Conservation (phyloP, 2,329 filamentous ascomycete species). For the Chaetoscypha palmicola region DNA sequence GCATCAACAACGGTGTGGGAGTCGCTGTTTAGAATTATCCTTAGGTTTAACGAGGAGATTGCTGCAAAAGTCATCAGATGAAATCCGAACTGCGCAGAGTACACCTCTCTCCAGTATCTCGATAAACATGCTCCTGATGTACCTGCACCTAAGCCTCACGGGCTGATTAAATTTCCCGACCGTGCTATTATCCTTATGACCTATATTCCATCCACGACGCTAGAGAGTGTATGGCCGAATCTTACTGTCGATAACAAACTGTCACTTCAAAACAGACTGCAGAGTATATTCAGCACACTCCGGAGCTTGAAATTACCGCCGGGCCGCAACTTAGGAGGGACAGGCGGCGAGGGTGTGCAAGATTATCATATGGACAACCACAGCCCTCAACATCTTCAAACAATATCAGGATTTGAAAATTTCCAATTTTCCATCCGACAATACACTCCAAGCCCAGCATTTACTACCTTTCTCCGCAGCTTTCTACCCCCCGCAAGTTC, state of each 20-base stretch:
- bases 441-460: slow-evolving; percentile 2
- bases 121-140: slow-evolving; percentile 8
- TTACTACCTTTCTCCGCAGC: slow-evolving; percentile 11
- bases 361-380: slow-evolving; percentile 8
- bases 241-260: slow-evolving; percentile 11
- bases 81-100: slow-evolving; percentile 12
- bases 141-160: slow-evolving; percentile 12
- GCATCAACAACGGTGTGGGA: slow-evolving; percentile 11
- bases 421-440: slow-evolving; percentile 15
- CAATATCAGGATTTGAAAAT: slow-evolving; percentile 12
- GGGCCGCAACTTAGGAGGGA: slow-evolving; percentile 4
- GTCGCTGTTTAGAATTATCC: no score
- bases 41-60: slow-evolving; percentile 8
- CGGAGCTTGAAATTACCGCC: slow-evolving; percentile 2
- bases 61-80: slow-evolving; percentile 10
- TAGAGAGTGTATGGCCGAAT: slow-evolving; percentile 9
- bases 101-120: slow-evolving; percentile 12
- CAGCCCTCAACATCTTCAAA: slow-evolving; percentile 2
- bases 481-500: slow-evolving; percentile 7
- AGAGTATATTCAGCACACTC: slow-evolving; percentile 10
- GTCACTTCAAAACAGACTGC: slow-evolving; percentile 6
- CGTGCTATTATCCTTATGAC: slow-evolving; percentile 12
- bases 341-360: slow-evolving; percentile 10
- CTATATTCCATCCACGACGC: slow-evolving; percentile 9
- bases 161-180: slow-evolving; percentile 10